phyloP scores from a whole-genome alignment of 2,329 filamentous ascomycete genomes.

The Incumbomyces delicatus region DNA sequence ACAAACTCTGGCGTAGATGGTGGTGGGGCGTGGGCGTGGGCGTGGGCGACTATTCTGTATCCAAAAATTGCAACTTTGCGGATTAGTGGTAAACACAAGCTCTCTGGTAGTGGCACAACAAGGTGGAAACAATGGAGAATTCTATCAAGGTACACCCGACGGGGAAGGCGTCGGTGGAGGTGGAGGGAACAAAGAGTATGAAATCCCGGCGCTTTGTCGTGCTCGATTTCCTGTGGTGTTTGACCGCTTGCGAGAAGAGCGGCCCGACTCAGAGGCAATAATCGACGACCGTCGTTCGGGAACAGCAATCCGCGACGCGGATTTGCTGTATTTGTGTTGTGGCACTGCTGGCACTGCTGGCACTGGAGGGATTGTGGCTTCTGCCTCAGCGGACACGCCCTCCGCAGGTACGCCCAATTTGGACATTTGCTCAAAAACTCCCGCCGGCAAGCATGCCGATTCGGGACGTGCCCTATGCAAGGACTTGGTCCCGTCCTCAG shows the following conservation, averaged over 20 bases:
- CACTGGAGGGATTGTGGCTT: conserved; percentile 23
- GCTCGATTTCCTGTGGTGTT: conserved; percentile 13
- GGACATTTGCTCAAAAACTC: conserved; percentile 26
- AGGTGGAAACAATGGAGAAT: no score
- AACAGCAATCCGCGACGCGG: conserved; percentile 13
- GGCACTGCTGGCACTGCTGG: conserved; percentile 7
- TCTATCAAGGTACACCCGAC: no score
- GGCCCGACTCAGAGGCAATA: conserved; percentile 5
- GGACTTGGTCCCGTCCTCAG: conserved; percentile 14
- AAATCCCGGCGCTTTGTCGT: conserved; percentile 24
- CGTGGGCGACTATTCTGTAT: no score
- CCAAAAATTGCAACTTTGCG: no score
- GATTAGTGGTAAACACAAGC: no score
- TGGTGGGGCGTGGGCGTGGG: no score
- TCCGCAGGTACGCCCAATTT: conserved; percentile 23
- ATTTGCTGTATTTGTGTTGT: conserved; percentile 17
- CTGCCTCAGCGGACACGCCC: conserved; percentile 24
- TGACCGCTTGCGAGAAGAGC: conserved; percentile 13
- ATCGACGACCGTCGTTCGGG: conserved; percentile 18
- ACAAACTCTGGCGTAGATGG: no score
- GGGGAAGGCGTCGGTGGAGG: no score
- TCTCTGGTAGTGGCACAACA: no score
- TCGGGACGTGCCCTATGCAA: neutral
- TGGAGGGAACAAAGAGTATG: conserved; percentile 35
- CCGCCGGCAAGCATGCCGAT: conserved; percentile 6